Base-by-base conservation (phyloP, 768 basidiomycete genomes). In the Gloeostereum incarnatum region DNA sequence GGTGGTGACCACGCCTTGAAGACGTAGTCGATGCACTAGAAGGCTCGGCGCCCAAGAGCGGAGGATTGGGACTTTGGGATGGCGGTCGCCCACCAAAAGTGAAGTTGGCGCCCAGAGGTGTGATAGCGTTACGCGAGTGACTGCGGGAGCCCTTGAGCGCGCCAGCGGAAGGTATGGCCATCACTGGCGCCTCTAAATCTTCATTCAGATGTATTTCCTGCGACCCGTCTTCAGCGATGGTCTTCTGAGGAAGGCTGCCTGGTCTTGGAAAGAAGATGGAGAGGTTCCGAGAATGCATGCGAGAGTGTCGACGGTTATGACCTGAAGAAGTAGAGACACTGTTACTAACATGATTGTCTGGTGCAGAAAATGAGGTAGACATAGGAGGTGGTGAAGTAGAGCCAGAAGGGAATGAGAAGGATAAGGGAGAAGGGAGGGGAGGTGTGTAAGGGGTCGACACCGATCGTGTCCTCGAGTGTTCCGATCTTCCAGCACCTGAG, bases 181-280 rank as follows among this genome's bases (percentile, higher is more conserved):
- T 64, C 3, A 66, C 17, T 23, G 59, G 57, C 23, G 45, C 65
- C 37, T 69, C 66, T 36, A 67, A 62, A 29, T 71, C 69, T 6
- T 55, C 45, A 8, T 50, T 61, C 3, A 70, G 49, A 24, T 65
- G 65, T 5, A 69, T 45, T 49, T 77, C 75, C 49, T 79, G 75
- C 0, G 59, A 54, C 22, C 75, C 78, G 50, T 85, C 81, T 55
- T 88, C 82, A 3, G 75, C 66, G 31, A 86, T 87, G 10, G 77
- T 65, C 6, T 69, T 63, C 0, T 70, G 61, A 0, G 78, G 73
- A 2, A 74, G 50, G 3, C 74, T 64, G 2, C 82, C 86, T 0
- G 87, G 86, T 23, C 79, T 73, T 11, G 92, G 92, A 49, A 96
- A 96, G 69, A 82, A 94, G 13, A 94, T 67, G 1, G 90, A 93